Evolutionary conservation across 257 asterid species (phyloP), one percentile per base, ranked within the genome.

Genomic region (Perilla frutescens): DNA sequence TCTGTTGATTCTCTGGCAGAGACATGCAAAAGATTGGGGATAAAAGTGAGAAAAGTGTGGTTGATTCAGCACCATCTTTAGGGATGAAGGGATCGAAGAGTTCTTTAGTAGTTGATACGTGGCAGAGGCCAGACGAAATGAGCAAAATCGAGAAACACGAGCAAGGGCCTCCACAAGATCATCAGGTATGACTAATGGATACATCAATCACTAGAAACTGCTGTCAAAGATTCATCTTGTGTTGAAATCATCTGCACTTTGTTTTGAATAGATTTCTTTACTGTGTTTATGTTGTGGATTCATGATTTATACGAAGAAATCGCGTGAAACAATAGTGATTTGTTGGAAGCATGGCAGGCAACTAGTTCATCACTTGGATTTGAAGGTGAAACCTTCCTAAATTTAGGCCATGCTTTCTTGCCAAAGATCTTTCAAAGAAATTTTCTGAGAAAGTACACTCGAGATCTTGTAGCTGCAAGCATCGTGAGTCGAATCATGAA

Each of bases 1-100:
- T 51, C 13, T 82, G 62, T 64, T 31, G 36, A 66, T 34, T 77
- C 72, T 80, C 74, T 81, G 62, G 72, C 86, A 88, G 92, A 20
- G 94, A 82, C 75, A 83, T 76, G 65, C 87, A 75, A 43, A 83
- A 34, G 70, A 66, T 68, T 59, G 79, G 80, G 68, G 92, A 88
- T 71, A 85, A 81, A 60, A 68, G 67, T 32, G 68, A 88, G 73
- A 85, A 81, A 60, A 68, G 67, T 32, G 68, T 37, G 11, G 45
- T 73, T 55, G 85, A 86, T 53, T 77, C 76, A 10, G 54, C 68
- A 7, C 68, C 77, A 6, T 72, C 82, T 66, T 66, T 81, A 26
- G 71, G 49, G 55, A 77, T 62, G 56, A 84, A 71, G 72, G 76
- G 79, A 39, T 8, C 81, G 26, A 74, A 40, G 50, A 76, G 81